Conservation (phyloP, 768 basidiomycete genomes). For the Hygrocybe coccinea region DNA sequence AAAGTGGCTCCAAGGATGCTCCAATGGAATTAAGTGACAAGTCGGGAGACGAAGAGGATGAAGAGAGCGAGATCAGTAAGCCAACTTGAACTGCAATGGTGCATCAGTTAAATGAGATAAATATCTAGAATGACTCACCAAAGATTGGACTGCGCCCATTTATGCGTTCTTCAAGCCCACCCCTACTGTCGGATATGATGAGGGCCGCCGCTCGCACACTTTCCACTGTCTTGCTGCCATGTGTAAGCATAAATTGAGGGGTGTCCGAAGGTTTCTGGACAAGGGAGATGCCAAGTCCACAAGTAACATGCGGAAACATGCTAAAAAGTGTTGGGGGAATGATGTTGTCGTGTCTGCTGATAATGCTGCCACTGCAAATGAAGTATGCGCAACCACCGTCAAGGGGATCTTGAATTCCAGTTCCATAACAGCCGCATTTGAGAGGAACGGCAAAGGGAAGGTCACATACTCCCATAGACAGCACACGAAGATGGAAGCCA, state of each 20-base stretch:
- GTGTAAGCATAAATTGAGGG: conserved; percentile 15
- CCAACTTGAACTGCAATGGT: too few relatives aligned
- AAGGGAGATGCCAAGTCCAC: conserved; percentile 20
- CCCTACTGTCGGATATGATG: conserved; percentile 16
- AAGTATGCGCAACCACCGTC: conserved; percentile 4
- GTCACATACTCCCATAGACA: conserved; percentile 28
- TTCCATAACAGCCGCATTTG: conserved; percentile 27
- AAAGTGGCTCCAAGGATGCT: too few relatives aligned
- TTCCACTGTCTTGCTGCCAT: conserved; percentile 24
- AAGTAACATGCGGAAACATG: conserved; percentile 29
- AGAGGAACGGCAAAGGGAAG: conserved; percentile 25
- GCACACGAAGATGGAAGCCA: conserved; percentile 22
- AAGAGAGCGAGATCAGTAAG: too few relatives aligned
- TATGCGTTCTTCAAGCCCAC: conserved; percentile 33
- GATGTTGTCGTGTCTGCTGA: conserved; percentile 16
- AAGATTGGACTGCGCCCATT: conserved; percentile 29
- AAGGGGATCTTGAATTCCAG: conserved; percentile 10
- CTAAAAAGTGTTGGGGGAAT: conserved; percentile 30
- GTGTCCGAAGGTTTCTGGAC: conserved; percentile 22
- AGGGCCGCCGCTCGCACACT: conserved; percentile 21
- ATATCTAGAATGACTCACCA: conserved; percentile 16
- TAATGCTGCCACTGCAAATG: conserved; percentile 2
- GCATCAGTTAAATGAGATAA: too few relatives aligned
- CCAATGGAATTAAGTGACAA: too few relatives aligned
- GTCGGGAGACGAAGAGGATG: too few relatives aligned